Evolutionary conservation across 1,139 yeast genomes (phyloP).

Genomic region (Taphrina communis): DNA sequence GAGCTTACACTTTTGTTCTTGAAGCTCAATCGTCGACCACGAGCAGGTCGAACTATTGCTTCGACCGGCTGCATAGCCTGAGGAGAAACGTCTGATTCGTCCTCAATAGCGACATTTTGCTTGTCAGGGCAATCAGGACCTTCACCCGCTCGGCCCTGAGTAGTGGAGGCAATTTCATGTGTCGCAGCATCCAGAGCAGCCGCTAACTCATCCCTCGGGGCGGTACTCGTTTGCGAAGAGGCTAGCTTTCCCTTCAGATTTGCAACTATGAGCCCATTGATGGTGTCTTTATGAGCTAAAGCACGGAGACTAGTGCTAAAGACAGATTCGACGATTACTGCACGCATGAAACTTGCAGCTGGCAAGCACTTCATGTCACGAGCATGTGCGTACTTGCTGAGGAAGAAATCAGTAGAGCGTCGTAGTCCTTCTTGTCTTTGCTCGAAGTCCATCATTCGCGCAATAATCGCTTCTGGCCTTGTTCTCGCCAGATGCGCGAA

Average conservation of each 20-base stretch:
- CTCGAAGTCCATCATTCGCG: slow-evolving; percentile 10
- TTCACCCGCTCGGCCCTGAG: neutral
- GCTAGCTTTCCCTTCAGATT: neutral
- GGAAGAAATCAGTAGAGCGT: slow-evolving; percentile 13
- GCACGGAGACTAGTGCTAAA: slow-evolving; percentile 4
- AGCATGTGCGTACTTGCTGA: slow-evolving; percentile 1
- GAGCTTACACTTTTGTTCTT: slow-evolving; percentile 28
- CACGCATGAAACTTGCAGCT: slow-evolving; percentile 13
- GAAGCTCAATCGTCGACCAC: slow-evolving; percentile 39
- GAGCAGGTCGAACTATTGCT: neutral
- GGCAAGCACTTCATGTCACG: slow-evolving; percentile 18
- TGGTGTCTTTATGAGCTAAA: slow-evolving; percentile 15
- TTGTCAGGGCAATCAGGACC: neutral
- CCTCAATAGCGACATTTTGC: neutral
- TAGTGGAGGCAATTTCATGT: neutral
- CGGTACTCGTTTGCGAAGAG: neutral
- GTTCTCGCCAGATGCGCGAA: neutral
- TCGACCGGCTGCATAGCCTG: neutral
- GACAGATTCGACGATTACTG: slow-evolving; percentile 9
- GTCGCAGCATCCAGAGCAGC: slow-evolving; percentile 22
- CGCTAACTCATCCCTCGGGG: slow-evolving; percentile 7
- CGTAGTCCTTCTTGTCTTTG: neutral
- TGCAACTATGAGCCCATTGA: slow-evolving; percentile 18
- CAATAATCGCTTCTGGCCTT: slow-evolving; percentile 15
- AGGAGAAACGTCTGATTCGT: slow-evolving; percentile 2